Conservation (phyloP, 768 basidiomycete species). For the Boletus subparvulus region DNA sequence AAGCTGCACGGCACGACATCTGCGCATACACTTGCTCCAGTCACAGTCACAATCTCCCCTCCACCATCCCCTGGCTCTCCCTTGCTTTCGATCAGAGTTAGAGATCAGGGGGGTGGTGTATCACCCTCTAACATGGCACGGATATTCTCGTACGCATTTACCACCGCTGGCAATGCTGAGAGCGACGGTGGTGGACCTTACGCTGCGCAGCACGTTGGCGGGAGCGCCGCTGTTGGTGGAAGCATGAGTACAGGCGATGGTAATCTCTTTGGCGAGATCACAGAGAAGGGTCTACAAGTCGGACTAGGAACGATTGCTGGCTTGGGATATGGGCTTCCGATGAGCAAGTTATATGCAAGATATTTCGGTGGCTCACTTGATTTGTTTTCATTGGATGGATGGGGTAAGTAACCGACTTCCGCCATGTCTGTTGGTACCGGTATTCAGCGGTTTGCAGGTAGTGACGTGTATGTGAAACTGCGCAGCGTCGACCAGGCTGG, state of each 20-base stretch:
- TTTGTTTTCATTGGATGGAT: slow-evolving; percentile 77
- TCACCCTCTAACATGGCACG: slow-evolving; percentile 68
- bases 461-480: slow-evolving; percentile 55
- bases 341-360: slow-evolving; percentile 74
- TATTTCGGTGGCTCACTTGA: slow-evolving; percentile 89
- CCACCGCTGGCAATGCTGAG: slow-evolving; percentile 64
- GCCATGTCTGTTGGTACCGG: not conserved
- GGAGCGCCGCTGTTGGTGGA: slow-evolving; percentile 60
- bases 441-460: slow-evolving; percentile 31
- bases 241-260: slow-evolving; percentile 40
- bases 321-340: slow-evolving; percentile 81
- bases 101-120: slow-evolving; percentile 88
- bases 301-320: slow-evolving; percentile 91
- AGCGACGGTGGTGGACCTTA: slow-evolving; percentile 66
- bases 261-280: slow-evolving; percentile 74
- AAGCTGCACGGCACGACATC: slow-evolving; percentile 39
- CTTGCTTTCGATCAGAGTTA: slow-evolving; percentile 74
- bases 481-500: slow-evolving; percentile 52
- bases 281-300: slow-evolving; percentile 71
- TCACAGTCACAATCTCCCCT: slow-evolving; percentile 69
- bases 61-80: slow-evolving; percentile 38
- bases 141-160: slow-evolving; percentile 92
- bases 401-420: slow-evolving; percentile 51
- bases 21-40: slow-evolving; percentile 50
- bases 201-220: slow-evolving; percentile 75